Conservation (phyloP, 1,284 basidiomycete genomes). For the Xerocomus nothofagi region DNA sequence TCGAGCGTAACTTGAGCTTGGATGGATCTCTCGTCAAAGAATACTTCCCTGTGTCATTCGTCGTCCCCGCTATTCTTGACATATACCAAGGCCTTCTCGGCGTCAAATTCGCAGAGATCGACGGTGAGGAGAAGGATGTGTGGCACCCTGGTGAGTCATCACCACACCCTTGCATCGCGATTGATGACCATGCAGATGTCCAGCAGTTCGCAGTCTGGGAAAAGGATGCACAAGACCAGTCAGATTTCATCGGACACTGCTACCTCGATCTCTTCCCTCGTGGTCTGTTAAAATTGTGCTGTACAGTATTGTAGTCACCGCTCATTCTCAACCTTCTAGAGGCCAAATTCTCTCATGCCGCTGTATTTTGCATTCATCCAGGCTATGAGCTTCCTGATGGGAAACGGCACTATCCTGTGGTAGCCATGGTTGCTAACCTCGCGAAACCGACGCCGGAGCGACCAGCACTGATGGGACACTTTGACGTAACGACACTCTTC, state of each 20-base stretch:
- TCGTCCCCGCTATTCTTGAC: conserved; percentile 73
- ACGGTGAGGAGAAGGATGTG: conserved; percentile 46
- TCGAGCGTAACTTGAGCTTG: conserved; percentile 62
- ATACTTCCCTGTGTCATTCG: conserved; percentile 81
- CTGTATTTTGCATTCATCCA: conserved; percentile 72
- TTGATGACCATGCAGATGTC: conserved; percentile 51
- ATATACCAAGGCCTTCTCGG: conserved; percentile 79
- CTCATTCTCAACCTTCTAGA: conserved; percentile 37
- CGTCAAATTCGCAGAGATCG: conserved; percentile 66
- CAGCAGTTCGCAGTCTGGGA: conserved; percentile 82
- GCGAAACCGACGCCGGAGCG: conserved; percentile 76
- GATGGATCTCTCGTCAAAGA: conserved; percentile 78
- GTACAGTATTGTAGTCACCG: background rate
- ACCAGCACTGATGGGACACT: conserved; percentile 80
- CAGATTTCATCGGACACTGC: conserved; percentile 74
- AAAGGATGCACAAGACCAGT: conserved; percentile 64
- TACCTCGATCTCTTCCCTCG: conserved; percentile 87
- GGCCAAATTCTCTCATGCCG: conserved; percentile 81
- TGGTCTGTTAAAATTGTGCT: conserved; percentile 40
- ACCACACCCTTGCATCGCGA: background rate
- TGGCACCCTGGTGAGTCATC: conserved; percentile 67
- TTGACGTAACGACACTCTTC: conserved; percentile 77
- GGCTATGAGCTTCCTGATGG: conserved; percentile 56
- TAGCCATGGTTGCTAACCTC: conserved; percentile 83
- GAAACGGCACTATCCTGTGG: conserved; percentile 66